phyloP scores from a whole-genome alignment of 805 yeast species.

The Pichia ethanolica region DNA sequence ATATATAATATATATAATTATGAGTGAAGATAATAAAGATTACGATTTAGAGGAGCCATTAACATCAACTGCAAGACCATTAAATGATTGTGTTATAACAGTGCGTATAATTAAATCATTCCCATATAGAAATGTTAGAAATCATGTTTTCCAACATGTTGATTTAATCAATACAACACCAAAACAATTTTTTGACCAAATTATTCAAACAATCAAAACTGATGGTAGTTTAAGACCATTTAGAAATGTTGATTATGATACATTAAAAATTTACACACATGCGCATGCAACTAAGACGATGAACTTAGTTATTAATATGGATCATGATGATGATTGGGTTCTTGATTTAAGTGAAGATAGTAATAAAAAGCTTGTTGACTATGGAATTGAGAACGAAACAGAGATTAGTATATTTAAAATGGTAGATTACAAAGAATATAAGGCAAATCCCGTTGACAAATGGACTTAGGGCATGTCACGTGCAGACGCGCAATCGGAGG shows the following conservation, averaged over 20 bases:
- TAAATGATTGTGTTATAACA: slow-evolving; percentile 68
- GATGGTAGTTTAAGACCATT: slow-evolving; percentile 76
- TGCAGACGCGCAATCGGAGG: background rate
- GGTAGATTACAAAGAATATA: slow-evolving; percentile 58
- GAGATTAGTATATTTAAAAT: slow-evolving; percentile 78
- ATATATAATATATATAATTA: too few relatives aligned
- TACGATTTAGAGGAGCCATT: slow-evolving; percentile 59
- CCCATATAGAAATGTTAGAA: slow-evolving; percentile 82
- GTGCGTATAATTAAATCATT: slow-evolving; percentile 85
- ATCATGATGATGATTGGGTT: slow-evolving; percentile 67
- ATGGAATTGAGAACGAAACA: slow-evolving; percentile 77
- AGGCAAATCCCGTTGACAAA: slow-evolving; percentile 59
- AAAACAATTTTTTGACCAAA: slow-evolving; percentile 47
- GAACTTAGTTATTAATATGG: slow-evolving; percentile 86
- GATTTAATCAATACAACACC: slow-evolving; percentile 69
- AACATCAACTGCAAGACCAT: slow-evolving; percentile 69
- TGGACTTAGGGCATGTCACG: slow-evolving; percentile 3
- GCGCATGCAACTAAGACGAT: slow-evolving; percentile 94
- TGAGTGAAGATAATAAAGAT: slow-evolving; percentile 9
- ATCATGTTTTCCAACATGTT: slow-evolving; percentile 58
- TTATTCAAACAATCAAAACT: slow-evolving; percentile 35
- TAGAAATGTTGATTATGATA: slow-evolving; percentile 64
- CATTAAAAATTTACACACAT: slow-evolving; percentile 81
- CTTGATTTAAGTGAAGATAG: slow-evolving; percentile 31
- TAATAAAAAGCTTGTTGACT: slow-evolving; percentile 38